phyloP scores from a whole-genome alignment of 495 filamentous ascomycete genomes.

The Hyaloscypha bicolor region DNA sequence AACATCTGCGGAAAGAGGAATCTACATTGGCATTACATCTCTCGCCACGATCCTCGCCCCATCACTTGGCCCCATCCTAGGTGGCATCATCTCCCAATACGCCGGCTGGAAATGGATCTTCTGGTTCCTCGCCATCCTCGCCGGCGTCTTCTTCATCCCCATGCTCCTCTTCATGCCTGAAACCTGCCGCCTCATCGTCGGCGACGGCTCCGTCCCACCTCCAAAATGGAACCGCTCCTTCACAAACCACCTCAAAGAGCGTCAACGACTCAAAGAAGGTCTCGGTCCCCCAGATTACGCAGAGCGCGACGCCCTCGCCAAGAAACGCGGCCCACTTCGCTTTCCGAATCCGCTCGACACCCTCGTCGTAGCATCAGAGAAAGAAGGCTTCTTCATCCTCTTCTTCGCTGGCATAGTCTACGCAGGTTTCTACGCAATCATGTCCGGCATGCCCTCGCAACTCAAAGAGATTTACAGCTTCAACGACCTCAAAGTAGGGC shows the following conservation, averaged over 20 bases:
- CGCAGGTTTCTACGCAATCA: conserved; percentile 63
- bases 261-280: conserved; percentile 9
- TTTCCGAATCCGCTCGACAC: conserved; percentile 46
- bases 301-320: conserved; percentile 21
- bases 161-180: conserved; percentile 72
- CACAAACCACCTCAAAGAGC: conserved; percentile 38
- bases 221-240: conserved; percentile 41
- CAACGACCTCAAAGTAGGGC: conserved; percentile 58
- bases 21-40: conserved; percentile 45
- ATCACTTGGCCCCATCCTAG: conserved; percentile 69
- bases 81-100: conserved; percentile 68
- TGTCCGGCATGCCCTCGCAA: conserved; percentile 49
- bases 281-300: conserved; percentile 9
- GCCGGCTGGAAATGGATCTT: conserved; percentile 80
- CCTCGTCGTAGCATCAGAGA: conserved; percentile 61
- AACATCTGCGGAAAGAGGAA: conserved; percentile 52
- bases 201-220: conserved; percentile 59
- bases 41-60: conserved; percentile 62
- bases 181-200: conserved; percentile 66
- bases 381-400: conserved; percentile 62
- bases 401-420: conserved; percentile 58
- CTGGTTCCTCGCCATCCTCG: conserved; percentile 74
- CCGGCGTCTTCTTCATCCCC: conserved; percentile 59
- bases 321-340: not conserved
- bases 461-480: conserved; percentile 59